Evolutionary conservation across 257 asterid genomes (phyloP).

Genomic region (Fraxinus pennsylvanica): DNA sequence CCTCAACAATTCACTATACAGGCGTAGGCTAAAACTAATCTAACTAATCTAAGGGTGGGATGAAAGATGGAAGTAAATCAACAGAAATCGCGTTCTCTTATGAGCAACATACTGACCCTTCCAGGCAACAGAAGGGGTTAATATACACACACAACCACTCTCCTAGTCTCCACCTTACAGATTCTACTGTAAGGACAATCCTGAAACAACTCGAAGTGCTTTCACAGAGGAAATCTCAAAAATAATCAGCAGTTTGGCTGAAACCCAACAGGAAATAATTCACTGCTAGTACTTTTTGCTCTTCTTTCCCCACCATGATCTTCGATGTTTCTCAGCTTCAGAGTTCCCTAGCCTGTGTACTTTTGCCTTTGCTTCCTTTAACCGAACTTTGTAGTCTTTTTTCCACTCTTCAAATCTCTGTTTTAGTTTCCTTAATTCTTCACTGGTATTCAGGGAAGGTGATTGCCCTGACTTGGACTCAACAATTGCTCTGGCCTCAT

Average conservation of each 20-base stretch:
- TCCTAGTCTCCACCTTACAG: constrained; percentile 19
- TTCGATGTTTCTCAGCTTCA: constrained; percentile 50
- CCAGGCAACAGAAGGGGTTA: constrained; percentile 28
- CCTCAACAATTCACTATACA: constrained; percentile 35
- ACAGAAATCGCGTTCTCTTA: not conserved
- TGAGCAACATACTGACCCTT: constrained; percentile 20
- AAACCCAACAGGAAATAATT: not conserved
- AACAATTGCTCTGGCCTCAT: constrained; percentile 47
- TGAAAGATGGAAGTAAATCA: constrained; percentile 2
- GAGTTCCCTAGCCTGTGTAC: constrained; percentile 38
- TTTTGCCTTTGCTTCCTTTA: constrained; percentile 63
- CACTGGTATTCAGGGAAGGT: constrained; percentile 30
- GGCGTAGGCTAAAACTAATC: constrained; percentile 24
- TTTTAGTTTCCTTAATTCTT: constrained; percentile 57
- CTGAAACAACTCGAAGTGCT: constrained; percentile 16
- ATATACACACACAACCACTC: constrained; percentile 26
- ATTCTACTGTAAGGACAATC: constrained; percentile 22
- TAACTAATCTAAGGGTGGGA: not conserved
- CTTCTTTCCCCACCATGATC: constrained; percentile 80
- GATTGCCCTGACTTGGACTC: constrained; percentile 46
- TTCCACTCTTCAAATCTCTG: constrained; percentile 64
- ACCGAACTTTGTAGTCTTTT: constrained; percentile 60
- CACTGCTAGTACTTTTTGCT: constrained; percentile 21
- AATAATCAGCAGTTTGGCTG: not conserved
- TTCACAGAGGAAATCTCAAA: not conserved